phyloP scores from a whole-genome alignment of 1,284 basidiomycete genomes.

The Leucoagaricus sp. region DNA sequence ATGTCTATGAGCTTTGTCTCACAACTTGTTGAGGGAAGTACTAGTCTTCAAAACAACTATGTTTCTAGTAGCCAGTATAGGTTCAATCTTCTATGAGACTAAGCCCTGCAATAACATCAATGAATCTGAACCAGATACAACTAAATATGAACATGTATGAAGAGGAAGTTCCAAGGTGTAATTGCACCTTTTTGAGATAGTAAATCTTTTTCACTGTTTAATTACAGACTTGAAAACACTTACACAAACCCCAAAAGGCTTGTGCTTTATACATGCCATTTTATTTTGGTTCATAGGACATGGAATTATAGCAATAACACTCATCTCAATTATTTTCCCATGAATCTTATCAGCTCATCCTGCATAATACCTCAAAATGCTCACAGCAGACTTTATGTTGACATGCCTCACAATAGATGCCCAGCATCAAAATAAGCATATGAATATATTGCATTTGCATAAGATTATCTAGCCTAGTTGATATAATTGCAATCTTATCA shows the following conservation, averaged over 20 bases:
- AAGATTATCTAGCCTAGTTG: too few relatives aligned
- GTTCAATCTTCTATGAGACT: slow-evolving; percentile 70
- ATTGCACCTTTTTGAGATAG: slow-evolving; percentile 69
- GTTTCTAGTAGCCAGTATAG: slow-evolving; percentile 81
- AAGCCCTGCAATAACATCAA: slow-evolving; percentile 24
- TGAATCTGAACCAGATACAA: background rate
- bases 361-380: slow-evolving; percentile 45
- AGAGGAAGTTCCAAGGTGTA: slow-evolving; percentile 63
- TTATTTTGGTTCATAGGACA: slow-evolving; percentile 50
- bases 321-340: slow-evolving; percentile 59
- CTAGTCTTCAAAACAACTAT: slow-evolving; percentile 69
- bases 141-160: slow-evolving; percentile 32
- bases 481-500: too few relatives aligned
- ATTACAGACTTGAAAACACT: slow-evolving; percentile 20
- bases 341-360: slow-evolving; percentile 66
- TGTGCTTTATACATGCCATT: slow-evolving; percentile 77
- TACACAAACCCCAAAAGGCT: slow-evolving; percentile 82
- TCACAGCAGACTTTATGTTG: too few relatives aligned
- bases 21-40: background rate
- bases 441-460: too few relatives aligned
- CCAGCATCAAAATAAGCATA: too few relatives aligned
- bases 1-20: too few relatives aligned
- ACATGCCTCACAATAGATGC: too few relatives aligned
- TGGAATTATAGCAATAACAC: background rate
- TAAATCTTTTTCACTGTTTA: background rate